phyloP scores from a whole-genome alignment of 345 rosid genomes.

The Eucalyptus polyanthemos region DNA sequence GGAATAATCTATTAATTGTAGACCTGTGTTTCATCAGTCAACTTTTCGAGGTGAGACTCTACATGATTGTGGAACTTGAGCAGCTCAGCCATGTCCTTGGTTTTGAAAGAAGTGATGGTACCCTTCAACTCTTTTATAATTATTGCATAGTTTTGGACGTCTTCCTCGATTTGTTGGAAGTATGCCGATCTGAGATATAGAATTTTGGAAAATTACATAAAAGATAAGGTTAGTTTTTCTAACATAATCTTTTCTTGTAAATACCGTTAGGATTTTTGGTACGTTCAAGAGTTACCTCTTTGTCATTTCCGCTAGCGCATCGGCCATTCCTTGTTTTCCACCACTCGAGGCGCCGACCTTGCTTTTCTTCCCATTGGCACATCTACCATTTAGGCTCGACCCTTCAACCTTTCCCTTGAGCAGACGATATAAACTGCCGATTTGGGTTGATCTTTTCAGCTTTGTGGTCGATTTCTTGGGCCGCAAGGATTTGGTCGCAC shows the following conservation, averaged over 20 bases:
- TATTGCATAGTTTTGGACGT: slow-evolving; percentile 47
- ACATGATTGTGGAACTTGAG: slow-evolving; percentile 55
- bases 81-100: slow-evolving; percentile 74
- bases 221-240: neutral
- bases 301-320: slow-evolving; percentile 92
- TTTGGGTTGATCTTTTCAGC: slow-evolving; percentile 72
- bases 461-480: slow-evolving; percentile 63
- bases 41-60: slow-evolving; percentile 72
- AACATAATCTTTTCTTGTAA: neutral
- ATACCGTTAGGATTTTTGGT: neutral
- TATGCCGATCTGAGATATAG: slow-evolving; percentile 58
- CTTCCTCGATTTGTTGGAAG: slow-evolving; percentile 84
- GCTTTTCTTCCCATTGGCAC: slow-evolving; percentile 16
- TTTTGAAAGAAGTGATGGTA: slow-evolving; percentile 45
- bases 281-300: slow-evolving; percentile 26
- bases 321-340: slow-evolving; percentile 96
- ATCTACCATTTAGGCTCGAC: slow-evolving; percentile 18
- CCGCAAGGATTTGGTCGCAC: slow-evolving; percentile 40
- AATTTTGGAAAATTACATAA: neutral
- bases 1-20: neutral
- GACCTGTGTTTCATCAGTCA: slow-evolving; percentile 95
- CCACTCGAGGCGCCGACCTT: slow-evolving; percentile 4
- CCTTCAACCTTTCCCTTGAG: slow-evolving; percentile 84
- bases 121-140: slow-evolving; percentile 40
- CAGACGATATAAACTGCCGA: slow-evolving; percentile 57